Conservation (phyloP, 495 filamentous ascomycete species). For the Daldinia loculata region DNA sequence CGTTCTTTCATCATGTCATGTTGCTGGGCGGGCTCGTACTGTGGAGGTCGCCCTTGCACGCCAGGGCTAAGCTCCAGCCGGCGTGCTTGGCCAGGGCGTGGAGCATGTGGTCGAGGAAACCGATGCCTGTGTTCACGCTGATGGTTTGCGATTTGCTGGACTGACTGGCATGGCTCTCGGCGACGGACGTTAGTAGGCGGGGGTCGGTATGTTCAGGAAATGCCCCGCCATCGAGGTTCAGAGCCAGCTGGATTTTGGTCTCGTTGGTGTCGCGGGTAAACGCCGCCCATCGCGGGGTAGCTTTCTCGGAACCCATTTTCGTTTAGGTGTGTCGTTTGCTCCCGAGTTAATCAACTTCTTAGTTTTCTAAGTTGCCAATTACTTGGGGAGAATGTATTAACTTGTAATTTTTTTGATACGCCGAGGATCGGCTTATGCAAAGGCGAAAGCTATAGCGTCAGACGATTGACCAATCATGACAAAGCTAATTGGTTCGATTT, state of each 20-base stretch:
- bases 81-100: slow-evolving; percentile 96
- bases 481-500: slow-evolving; percentile 29
- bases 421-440: slow-evolving; percentile 34
- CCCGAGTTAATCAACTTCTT: slow-evolving; percentile 16
- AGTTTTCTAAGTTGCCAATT: neutral
- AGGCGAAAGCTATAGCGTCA: slow-evolving; percentile 17
- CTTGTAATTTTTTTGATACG: slow-evolving; percentile 17
- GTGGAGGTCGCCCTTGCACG: slow-evolving; percentile 87
- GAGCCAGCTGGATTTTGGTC: slow-evolving; percentile 91
- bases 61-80: slow-evolving; percentile 85
- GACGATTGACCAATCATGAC: slow-evolving; percentile 36
- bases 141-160: slow-evolving; percentile 82
- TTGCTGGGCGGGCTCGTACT: slow-evolving; percentile 62
- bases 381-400: slow-evolving; percentile 4
- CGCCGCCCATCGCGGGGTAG: slow-evolving; percentile 69
- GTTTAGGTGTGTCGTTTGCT: slow-evolving; percentile 4
- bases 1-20: slow-evolving; percentile 3
- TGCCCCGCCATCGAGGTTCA: slow-evolving; percentile 89
- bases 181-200: slow-evolving; percentile 49
- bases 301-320: slow-evolving; percentile 49
- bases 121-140: slow-evolving; percentile 89
- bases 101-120: slow-evolving; percentile 99
- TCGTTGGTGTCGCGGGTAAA: slow-evolving; percentile 92
- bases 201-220: slow-evolving; percentile 68
- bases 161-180: slow-evolving; percentile 79